Percentiles rank a stretch among this genome's conserved stretches.
These are phyloP conservation scores for Claviceps humidiphila DNA, from an alignment of 2,329 filamentous ascomycete genomes.

Conservation along the genomic window DNA sequence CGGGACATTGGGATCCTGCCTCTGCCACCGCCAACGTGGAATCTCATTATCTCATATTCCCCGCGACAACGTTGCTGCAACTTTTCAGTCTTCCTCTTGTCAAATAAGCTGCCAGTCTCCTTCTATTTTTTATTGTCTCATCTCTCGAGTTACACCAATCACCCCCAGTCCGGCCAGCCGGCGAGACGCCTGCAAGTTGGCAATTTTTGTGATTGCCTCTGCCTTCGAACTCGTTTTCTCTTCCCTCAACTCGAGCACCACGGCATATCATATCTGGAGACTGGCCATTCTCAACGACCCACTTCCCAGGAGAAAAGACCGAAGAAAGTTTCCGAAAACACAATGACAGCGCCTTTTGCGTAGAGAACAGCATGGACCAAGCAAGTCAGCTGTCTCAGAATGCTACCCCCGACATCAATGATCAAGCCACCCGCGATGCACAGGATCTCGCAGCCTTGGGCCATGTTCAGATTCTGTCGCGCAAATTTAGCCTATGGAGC, in stretches of 20 bases:
- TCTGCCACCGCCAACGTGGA: neutral
- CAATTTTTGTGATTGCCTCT: neutral
- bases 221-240: neutral
- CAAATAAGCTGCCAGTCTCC: neutral
- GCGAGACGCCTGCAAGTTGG: neutral
- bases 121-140: neutral
- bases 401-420: slow-evolving; percentile 1
- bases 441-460: slow-evolving; percentile 27
- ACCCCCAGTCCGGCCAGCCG: neutral
- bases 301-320: neutral
- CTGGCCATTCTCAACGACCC: neutral
- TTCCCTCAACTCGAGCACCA: neutral
- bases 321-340: neutral
- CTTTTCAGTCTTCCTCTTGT: neutral
- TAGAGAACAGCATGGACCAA: slow-evolving; percentile 6
- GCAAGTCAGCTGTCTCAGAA: slow-evolving; percentile 3
- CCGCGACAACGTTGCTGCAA: neutral
- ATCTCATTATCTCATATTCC: neutral
- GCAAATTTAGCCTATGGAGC: slow-evolving; percentile 40
- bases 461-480: slow-evolving; percentile 24
- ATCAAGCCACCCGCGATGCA: slow-evolving; percentile 18
- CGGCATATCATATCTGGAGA: neutral
- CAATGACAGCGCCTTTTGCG: slow-evolving; percentile 5
- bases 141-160: neutral
- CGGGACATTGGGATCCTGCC: neutral